These are phyloP conservation scores for Usnea hakonensis DNA, from an alignment of 495 filamentous ascomycete species.

Conservation along the genomic window DNA sequence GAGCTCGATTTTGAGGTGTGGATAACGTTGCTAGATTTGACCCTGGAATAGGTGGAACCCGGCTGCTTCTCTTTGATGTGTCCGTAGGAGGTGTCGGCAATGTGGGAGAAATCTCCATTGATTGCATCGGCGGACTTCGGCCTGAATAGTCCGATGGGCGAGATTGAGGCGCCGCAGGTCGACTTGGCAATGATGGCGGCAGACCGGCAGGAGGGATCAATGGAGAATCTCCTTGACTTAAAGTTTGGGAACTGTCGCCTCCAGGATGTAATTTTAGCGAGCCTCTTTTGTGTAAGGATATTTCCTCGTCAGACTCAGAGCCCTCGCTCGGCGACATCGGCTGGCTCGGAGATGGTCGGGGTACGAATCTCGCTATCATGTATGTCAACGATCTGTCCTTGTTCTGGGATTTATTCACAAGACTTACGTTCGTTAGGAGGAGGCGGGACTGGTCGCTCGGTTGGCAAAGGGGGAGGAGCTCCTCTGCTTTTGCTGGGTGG, in stretches of 20 bases:
- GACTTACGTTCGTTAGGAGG: slow-evolving; percentile 61
- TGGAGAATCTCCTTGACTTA: slow-evolving; percentile 37
- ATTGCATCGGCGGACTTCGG: slow-evolving; percentile 14
- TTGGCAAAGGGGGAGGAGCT: slow-evolving; percentile 51
- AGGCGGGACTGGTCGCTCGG: slow-evolving; percentile 58
- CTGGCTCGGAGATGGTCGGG: slow-evolving; percentile 41
- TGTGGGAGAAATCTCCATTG: slow-evolving; percentile 36
- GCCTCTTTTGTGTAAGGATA: slow-evolving; percentile 56
- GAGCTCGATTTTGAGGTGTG: slow-evolving; percentile 54
- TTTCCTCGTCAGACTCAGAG: slow-evolving; percentile 89
- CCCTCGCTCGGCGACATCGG: slow-evolving; percentile 63
- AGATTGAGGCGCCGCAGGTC: slow-evolving; percentile 25
- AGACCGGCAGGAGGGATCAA: slow-evolving; percentile 42
- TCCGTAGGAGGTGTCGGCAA: slow-evolving; percentile 35
- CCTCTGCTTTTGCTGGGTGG: slow-evolving; percentile 32
- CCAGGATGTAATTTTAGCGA: slow-evolving; percentile 33
- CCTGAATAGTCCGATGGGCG: slow-evolving; percentile 24
- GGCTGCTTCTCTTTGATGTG: slow-evolving; percentile 19
- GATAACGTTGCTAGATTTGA: slow-evolving; percentile 36
- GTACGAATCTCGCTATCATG: slow-evolving; percentile 48
- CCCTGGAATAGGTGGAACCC: slow-evolving; percentile 38
- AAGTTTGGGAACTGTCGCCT: slow-evolving; percentile 15
- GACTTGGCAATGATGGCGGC: slow-evolving; percentile 21
- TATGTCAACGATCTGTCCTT: slow-evolving; percentile 30
- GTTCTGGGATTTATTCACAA: slow-evolving; percentile 13